phyloP scores from a whole-genome alignment of 345 rosid species.

The Garcia nutans region DNA sequence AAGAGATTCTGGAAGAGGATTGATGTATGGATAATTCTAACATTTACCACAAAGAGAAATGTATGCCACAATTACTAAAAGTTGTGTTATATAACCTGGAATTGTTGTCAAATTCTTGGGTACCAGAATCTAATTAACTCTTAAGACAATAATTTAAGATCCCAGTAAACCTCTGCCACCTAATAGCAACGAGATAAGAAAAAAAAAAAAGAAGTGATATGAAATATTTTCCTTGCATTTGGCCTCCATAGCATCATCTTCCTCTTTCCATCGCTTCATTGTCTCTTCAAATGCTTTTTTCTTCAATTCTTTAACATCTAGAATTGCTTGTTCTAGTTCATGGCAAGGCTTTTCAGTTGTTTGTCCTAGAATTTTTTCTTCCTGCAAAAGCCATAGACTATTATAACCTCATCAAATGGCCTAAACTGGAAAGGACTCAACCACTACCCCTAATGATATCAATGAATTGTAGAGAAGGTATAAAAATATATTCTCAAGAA shows the following conservation, averaged over 20 bases:
- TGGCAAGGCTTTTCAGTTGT: slow-evolving; percentile 30
- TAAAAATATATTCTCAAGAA: neutral
- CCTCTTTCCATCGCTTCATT: slow-evolving; percentile 55
- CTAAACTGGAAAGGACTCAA: slow-evolving; percentile 8
- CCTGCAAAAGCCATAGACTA: slow-evolving; percentile 45
- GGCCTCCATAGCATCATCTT: slow-evolving; percentile 65
- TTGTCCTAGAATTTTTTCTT: slow-evolving; percentile 37
- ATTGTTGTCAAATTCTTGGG: neutral
- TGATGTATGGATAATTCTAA: neutral
- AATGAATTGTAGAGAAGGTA: neutral
- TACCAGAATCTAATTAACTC: neutral
- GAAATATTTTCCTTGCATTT: slow-evolving; percentile 54
- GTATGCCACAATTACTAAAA: neutral
- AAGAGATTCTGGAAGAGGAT: neutral
- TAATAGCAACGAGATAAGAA: slow-evolving; percentile 10
- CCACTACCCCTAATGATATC: neutral
- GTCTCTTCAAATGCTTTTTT: slow-evolving; percentile 42
- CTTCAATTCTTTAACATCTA: slow-evolving; percentile 43
- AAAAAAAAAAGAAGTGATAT: slow-evolving; percentile 1
- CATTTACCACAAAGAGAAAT: neutral
- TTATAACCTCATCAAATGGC: slow-evolving; percentile 7
- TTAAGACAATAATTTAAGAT: neutral
- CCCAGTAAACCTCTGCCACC: neutral
- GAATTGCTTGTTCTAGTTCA: slow-evolving; percentile 42
- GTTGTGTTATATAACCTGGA: neutral